Evolutionary conservation across 148 eudicot genomes (phyloP).

Genomic region (Rhododendron griersonianum): DNA sequence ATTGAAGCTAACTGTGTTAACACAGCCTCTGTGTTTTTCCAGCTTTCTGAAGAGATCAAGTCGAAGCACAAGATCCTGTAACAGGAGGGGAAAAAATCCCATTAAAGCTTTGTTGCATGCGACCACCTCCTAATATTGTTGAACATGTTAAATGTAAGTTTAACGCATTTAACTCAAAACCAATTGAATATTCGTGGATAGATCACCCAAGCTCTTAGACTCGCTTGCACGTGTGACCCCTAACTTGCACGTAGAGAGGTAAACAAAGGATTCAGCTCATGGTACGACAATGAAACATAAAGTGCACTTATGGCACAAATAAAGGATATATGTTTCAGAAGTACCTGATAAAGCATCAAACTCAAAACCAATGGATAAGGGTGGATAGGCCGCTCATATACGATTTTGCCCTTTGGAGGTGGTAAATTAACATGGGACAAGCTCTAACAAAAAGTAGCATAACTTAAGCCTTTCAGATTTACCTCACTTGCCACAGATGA

Average conservation of each 20-base stretch:
- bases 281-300: neutral
- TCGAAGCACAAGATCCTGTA: constrained; percentile 80
- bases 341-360: neutral
- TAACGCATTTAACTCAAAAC: neutral
- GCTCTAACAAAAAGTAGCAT: neutral
- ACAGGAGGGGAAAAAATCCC: constrained; percentile 3
- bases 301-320: neutral
- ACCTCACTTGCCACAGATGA: neutral
- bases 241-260: neutral
- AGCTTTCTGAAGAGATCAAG: constrained; percentile 63
- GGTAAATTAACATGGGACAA: neutral
- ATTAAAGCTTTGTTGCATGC: neutral
- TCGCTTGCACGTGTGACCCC: neutral
- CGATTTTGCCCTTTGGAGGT: neutral
- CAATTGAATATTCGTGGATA: neutral
- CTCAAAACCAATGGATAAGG: neutral
- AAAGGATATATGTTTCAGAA: neutral
- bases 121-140: neutral
- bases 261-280: neutral
- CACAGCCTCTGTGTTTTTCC: constrained; percentile 85
- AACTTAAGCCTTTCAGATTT: neutral
- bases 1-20: constrained; percentile 85
- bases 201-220: neutral
- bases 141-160: neutral
- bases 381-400: neutral